These are phyloP conservation scores for Adenanthera pavonina DNA, from an alignment of 306 rosid genomes.

Conservation along the genomic window DNA sequence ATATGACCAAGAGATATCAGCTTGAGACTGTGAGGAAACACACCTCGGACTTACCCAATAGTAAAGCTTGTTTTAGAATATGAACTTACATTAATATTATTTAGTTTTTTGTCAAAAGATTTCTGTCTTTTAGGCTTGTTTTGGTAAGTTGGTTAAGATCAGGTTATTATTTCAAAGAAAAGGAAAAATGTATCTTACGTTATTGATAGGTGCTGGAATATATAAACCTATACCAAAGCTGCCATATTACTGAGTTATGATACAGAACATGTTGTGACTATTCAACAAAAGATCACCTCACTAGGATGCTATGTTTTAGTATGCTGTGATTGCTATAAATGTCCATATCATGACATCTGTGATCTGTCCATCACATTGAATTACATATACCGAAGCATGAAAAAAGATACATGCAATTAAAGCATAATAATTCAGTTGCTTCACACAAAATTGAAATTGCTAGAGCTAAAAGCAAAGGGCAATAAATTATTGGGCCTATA, in stretches of 20 bases:
- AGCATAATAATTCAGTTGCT: neutral
- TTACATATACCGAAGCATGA: neutral
- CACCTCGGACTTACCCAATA: neutral
- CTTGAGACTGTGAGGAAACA: constrained; percentile 12
- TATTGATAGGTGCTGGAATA: no score
- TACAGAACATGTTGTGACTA: neutral
- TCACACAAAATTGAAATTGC: constrained; percentile 6
- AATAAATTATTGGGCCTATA: constrained; percentile 6
- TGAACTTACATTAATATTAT: neutral
- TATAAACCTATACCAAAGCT: neutral
- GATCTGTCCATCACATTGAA: constrained; percentile 6
- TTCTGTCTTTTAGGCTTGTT: no score
- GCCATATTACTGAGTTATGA: neutral
- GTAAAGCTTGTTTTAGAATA: neutral
- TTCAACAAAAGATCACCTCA: neutral
- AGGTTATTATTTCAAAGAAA: no score
- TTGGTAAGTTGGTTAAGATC: no score
- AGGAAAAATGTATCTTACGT: no score
- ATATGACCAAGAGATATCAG: neutral
- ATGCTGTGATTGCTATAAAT: neutral
- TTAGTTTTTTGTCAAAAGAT: neutral
- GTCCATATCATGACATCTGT: neutral
- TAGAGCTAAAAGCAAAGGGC: neutral
- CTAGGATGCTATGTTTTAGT: neutral
- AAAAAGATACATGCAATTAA: neutral